phyloP scores from a whole-genome alignment of 2,329 filamentous ascomycete genomes.

The Nigrograna mackinnonii region DNA sequence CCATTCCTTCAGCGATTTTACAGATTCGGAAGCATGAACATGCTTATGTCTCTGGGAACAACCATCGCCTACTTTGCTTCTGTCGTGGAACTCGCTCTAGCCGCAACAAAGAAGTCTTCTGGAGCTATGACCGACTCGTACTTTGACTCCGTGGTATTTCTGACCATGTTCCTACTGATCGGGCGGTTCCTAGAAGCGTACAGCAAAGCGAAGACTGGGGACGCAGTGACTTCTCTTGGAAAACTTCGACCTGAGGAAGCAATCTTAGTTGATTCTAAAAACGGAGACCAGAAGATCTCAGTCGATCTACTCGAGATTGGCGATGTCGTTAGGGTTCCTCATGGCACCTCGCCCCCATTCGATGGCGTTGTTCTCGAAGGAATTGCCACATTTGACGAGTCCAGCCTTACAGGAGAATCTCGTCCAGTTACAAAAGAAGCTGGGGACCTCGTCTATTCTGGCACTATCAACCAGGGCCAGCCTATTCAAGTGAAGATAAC shows the following conservation, averaged over 20 bases:
- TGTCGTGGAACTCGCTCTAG: constrained; percentile 72
- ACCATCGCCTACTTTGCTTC: constrained; percentile 87
- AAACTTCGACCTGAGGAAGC: constrained; percentile 79
- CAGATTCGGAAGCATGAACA: constrained; percentile 96
- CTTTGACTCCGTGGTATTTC: constrained; percentile 90
- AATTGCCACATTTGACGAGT: constrained; percentile 80
- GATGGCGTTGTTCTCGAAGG: constrained; percentile 67
- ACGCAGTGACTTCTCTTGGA: constrained; percentile 79
- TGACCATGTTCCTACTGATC: constrained; percentile 83
- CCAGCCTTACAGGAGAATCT: constrained; percentile 83
- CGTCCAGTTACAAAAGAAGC: constrained; percentile 64
- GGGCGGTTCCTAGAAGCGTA: constrained; percentile 81
- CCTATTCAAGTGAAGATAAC: constrained; percentile 67
- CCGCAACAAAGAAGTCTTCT: constrained; percentile 44
- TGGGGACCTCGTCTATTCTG: constrained; percentile 70
- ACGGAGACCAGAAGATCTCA: constrained; percentile 50
- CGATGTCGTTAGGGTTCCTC: constrained; percentile 68
- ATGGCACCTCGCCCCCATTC: constrained; percentile 82
- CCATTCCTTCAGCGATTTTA: constrained; percentile 78
- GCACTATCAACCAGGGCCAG: constrained; percentile 72
- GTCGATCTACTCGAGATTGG: constrained; percentile 67
- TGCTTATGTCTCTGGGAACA: constrained; percentile 87
- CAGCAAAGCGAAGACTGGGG: constrained; percentile 87
- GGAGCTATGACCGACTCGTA: constrained; percentile 57
- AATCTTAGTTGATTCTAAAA: constrained; percentile 61